Percentiles rank a stretch among this genome's conserved stretches.
Evolutionary conservation across 306 rosid species (phyloP).

Genomic region (barrel medic (Medicago truncatula)): MtrunA17r5.0-ANR NC_053042.1:8453001-8453500

Average conservation of each 20-base stretch:
- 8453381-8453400: constrained; percentile 61
- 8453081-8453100: constrained; percentile 86
- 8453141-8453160: constrained; percentile 91
- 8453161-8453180: constrained; percentile 78
- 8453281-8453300: constrained; percentile 72
- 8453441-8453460: constrained; percentile 71
- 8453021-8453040: constrained; percentile 83
- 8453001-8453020: constrained; percentile 81
- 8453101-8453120: constrained; percentile 69
- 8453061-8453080: constrained; percentile 89
- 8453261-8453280: constrained; percentile 63
- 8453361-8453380: constrained; percentile 75
- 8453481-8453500: constrained; percentile 80
- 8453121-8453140: constrained; percentile 70
- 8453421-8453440: constrained; percentile 91
- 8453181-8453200: constrained; percentile 75
- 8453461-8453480: constrained; percentile 69
- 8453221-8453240: constrained; percentile 97
- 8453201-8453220: constrained; percentile 81
- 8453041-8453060: constrained; percentile 94
- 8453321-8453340: constrained; percentile 77
- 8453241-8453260: constrained; percentile 78
- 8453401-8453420: constrained; percentile 58
- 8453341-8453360: constrained; percentile 72
- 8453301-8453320: constrained; percentile 75